Base-by-base conservation (phyloP, 2,329 filamentous ascomycete species). In the Fusarium acutatum region DNA sequence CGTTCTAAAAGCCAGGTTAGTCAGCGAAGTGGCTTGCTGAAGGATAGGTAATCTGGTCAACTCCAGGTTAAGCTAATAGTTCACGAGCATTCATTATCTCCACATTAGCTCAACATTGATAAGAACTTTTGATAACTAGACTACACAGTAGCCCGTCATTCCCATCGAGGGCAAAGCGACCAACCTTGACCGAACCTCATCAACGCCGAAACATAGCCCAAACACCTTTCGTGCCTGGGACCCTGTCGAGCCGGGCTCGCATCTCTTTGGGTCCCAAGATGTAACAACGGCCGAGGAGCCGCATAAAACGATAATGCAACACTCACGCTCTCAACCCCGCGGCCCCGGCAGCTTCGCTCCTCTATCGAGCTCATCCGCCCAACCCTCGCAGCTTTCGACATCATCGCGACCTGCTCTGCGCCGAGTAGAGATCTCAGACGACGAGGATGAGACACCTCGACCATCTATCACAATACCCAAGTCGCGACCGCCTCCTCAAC, bases 331-430 rank as follows among this genome's bases (percentile, higher is more conserved):
- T 66, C 81, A 81, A 58, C 82, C 84, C 50, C 84, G 86, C 71
- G 86, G 84, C 67, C 87, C 87, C 34, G 87, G 88, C 71, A 88
- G 87, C 84, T 90, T 90, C 82, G 87, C 87, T 67, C 86, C 88
- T 68, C 80, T 89, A 71, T 83, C 86, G 47, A 78, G 76, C 56
- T 75, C 79, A 50, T 75, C 79, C 52, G 78, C 75, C 17, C 77
- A 80, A 37, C 72, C 77, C 7, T 73, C 80, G 65, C 74, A 79
- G 54, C 65, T 81, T 46, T 72, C 74, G 40, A 74, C 72, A 10
- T 76, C 80, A 9, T 64, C 73, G 26, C 79, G 80, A 38, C 81
- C 81, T 24, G 83, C 81, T 69, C 83, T 80, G 57, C 78, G 80
- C 64, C 79, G 75, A 64, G 78, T 79, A 72, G 74, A 82, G 44